A percentile compares a stretch with the other conserved stretches of the same genome.
Conservation (phyloP, 208 protist species). For the Leishmania arabica region DNA sequence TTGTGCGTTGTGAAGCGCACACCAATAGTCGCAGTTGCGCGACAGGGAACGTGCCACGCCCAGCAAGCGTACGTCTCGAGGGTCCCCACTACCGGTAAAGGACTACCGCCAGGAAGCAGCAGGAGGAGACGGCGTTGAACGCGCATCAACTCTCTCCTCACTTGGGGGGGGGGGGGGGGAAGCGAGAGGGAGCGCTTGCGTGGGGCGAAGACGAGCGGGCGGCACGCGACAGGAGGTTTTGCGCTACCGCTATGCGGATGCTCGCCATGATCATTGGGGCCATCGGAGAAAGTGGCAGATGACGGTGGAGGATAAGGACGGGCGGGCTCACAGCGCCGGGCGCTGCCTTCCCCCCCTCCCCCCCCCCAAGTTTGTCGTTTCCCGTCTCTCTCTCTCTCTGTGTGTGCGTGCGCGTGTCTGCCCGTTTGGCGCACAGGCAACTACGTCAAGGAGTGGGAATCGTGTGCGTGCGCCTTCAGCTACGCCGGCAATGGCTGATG, state of each 20-base stretch:
- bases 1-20: not conserved
- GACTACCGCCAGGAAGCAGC: not conserved
- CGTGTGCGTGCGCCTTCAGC: not conserved
- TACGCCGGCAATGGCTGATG: not conserved
- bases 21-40: not conserved
- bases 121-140: not conserved
- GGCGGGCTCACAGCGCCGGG: not conserved
- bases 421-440: not conserved
- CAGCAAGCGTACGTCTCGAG: not conserved
- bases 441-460: not conserved
- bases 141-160: not conserved
- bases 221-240: no score
- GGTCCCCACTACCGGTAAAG: not conserved
- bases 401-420: not conserved
- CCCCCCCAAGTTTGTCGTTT: not conserved
- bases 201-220: not conserved
- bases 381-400: not conserved
- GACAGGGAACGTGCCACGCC: not conserved
- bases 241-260: not conserved
- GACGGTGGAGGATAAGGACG: not conserved
- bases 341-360: not conserved
- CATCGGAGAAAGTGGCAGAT: not conserved
- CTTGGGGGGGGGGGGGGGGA: no score
- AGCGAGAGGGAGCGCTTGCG: not conserved
- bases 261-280: not conserved